Base-by-base conservation (phyloP, 1,139 yeast species). In the Arxiozyma slooffiae region DNA sequence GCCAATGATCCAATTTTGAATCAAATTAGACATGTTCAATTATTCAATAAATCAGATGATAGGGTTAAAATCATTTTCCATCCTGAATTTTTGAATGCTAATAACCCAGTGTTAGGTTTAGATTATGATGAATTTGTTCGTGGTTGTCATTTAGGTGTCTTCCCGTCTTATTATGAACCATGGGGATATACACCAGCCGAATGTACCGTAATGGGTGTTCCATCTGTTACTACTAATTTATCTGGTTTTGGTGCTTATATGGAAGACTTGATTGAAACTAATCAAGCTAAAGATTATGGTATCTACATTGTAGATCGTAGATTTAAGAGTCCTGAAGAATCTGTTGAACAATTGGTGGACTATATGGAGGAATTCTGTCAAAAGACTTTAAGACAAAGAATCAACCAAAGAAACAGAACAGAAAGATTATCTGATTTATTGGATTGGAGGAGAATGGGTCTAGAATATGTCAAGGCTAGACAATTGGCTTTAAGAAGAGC, bases 141-240 rank as follows among this genome's bases (percentile, higher is more conserved):
- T 62, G 98, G 98, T 55, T 90, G 97, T 69, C 97, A 92, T 70
- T 75, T 92, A 72, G 98, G 98, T 67, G 96, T 92, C 48, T 92
- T 92, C 82, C 98, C 98, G 48, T 88, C 97, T 0, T 92, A 92
- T 71, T 92, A 92, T 66, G 98, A 92, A 71, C 98, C 98, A 7
- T 92, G 98, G 98, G 98, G 98, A 38, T 92, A 92, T 70, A 92
- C 98, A 6, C 98, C 98, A 11, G 97, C 97, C 11, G 98, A 92
- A 68, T 92, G 98, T 74, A 92, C 98, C 1, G 98, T 92, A 38
- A 92, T 92, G 98, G 98, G 98, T 54, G 95, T 92, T 52, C 98
- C 98, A 20, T 87, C 96, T n/a, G 87, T 92, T 63, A 90, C 98
- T 24, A 92, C 98, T 48, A 92, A 92, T 68, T 75, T 92, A 57